Evolutionary conservation across 108 stramenopile genomes (phyloP), one percentile per base, ranked within the genome.

Genomic region (Schizochytrium sp.): DNA sequence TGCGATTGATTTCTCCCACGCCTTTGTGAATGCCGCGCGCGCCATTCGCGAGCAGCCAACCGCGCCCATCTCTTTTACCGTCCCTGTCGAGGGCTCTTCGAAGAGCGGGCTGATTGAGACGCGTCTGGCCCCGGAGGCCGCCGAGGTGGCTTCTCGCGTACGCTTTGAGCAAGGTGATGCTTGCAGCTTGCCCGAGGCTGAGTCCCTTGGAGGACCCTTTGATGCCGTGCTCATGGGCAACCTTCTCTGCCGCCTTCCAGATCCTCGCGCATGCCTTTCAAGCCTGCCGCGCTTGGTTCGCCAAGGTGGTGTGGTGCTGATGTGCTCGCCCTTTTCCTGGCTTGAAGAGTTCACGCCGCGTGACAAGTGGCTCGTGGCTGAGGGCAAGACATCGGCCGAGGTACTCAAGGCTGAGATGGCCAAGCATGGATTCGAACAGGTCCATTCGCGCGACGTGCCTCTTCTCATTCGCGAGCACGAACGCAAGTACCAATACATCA

Each of bases 401-500:
- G 93, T 89, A 25, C 90, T 97, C 88, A 91, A 93, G 87, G 87
- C 88, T 45, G 87, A 94, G 25, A 97, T 97, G 97, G 95, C 95
- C 71, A 90, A 57, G 8, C 91, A 94, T 72, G 96, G 95, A 0
- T 97, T 98, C 83, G 93, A 95, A 58, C 96, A 96, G 90, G 96
- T 96, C 69, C 92, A 96, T 87, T 94, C 96, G 72, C 89, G 93
- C 47, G 92, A 96, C 44, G 95, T 97, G 93, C 96, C 97, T 5
- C 91, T 98, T 87, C 89, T 98, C 28, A 98, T 98, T 87, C 95
- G 98, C 12, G 98, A 98, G 87, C 98, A 98, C 88, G 93, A 91
- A 87, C 90, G 98, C 55, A 98, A 98, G 92, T 98, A 96, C 90
- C 98, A 98, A 57, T 97, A 96, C 91, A 97, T 97, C 87, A 94